These are phyloP conservation scores for Immersiella caudata DNA, from an alignment of 495 filamentous ascomycete genomes.

Conservation along the genomic window DNA sequence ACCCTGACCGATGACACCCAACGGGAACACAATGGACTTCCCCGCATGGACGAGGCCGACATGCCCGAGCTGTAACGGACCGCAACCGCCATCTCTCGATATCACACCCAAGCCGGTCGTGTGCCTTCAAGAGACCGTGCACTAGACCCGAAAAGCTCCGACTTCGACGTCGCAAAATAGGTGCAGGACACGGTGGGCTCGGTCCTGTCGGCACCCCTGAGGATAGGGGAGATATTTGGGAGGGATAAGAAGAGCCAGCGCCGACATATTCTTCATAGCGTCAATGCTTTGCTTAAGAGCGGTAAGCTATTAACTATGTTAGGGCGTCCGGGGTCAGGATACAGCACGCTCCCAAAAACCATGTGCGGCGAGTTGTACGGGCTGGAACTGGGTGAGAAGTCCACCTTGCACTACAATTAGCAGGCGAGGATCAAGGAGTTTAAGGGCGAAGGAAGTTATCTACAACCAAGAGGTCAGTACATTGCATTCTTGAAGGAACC, in stretches of 20 bases:
- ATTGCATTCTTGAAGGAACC: no score
- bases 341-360: conserved; percentile 69
- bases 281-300: conserved; percentile 71
- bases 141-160: conserved; percentile 29
- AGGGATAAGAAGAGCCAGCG: conserved; percentile 29
- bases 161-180: conserved; percentile 34
- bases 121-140: conserved; percentile 14
- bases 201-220: conserved; percentile 51
- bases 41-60: conserved; percentile 25
- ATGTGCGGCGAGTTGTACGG: conserved; percentile 68
- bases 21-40: not conserved
- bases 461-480: conserved; percentile 47
- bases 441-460: conserved; percentile 66
- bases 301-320: conserved; percentile 84
- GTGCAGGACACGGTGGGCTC: conserved; percentile 51
- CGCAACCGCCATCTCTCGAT: conserved; percentile 32
- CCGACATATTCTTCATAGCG: conserved; percentile 66
- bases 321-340: conserved; percentile 65
- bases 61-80: conserved; percentile 29
- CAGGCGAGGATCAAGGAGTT: conserved; percentile 60
- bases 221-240: conserved; percentile 49
- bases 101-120: conserved; percentile 6
- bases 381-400: conserved; percentile 45
- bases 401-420: conserved; percentile 55
- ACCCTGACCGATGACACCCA: not conserved